Evolutionary conservation across 2,329 filamentous ascomycete species (phyloP).

Genomic region (Arachnomyces sp.): DNA sequence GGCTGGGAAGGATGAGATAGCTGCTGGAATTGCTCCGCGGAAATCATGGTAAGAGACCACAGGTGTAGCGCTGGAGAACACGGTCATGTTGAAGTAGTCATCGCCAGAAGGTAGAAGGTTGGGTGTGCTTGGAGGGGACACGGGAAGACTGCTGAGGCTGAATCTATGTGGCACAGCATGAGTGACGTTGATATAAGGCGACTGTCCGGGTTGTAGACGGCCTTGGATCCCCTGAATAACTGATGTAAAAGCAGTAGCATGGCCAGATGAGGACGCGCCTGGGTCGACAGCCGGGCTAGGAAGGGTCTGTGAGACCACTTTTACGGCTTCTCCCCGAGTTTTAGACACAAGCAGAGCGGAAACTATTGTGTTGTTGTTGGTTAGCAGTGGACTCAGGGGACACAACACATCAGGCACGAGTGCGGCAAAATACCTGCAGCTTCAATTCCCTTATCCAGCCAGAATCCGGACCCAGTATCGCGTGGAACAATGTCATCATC

Average conservation of each 20-base stretch:
- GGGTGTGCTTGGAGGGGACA: slow-evolving; percentile 55
- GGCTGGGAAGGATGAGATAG: slow-evolving; percentile 41
- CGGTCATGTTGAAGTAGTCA: slow-evolving; percentile 54
- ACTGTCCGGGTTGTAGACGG: slow-evolving; percentile 41
- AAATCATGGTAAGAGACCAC: slow-evolving; percentile 48
- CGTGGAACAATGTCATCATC: not conserved
- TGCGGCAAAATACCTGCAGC: slow-evolving; percentile 4
- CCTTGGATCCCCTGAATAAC: slow-evolving; percentile 50
- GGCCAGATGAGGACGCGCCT: slow-evolving; percentile 4
- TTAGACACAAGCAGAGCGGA: slow-evolving; percentile 33
- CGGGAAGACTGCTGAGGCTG: slow-evolving; percentile 53
- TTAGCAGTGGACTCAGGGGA: slow-evolving; percentile 22
- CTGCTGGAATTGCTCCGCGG: slow-evolving; percentile 35
- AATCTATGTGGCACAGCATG: slow-evolving; percentile 56
- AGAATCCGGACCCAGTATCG: not conserved
- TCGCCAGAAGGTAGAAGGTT: slow-evolving; percentile 40
- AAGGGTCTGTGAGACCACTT: slow-evolving; percentile 53
- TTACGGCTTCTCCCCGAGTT: slow-evolving; percentile 35
- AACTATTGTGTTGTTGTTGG: slow-evolving; percentile 23
- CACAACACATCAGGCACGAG: not conserved
- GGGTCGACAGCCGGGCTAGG: slow-evolving; percentile 45
- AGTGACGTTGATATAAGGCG: slow-evolving; percentile 55
- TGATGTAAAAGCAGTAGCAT: slow-evolving; percentile 41
- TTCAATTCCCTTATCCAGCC: slow-evolving; percentile 5
- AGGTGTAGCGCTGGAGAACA: slow-evolving; percentile 55